phyloP scores from a whole-genome alignment of 2,329 filamentous ascomycete species.

The Cladosporium phlei region DNA sequence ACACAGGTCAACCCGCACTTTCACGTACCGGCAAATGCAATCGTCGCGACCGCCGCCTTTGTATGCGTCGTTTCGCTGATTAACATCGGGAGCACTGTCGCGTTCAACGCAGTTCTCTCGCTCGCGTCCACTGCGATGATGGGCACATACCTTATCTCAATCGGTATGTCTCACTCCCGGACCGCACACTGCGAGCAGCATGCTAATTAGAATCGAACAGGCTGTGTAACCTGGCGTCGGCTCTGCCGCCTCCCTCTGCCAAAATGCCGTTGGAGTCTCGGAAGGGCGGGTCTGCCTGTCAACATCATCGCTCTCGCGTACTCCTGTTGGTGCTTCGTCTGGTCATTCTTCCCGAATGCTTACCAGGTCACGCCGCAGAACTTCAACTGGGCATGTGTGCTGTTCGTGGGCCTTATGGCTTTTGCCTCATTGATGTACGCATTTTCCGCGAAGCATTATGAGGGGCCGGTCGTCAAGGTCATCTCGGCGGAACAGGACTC shows the following conservation, averaged over 20 bases:
- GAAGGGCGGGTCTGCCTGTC: conserved; percentile 33
- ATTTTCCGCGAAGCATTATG: conserved; percentile 14
- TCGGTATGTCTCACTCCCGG: conserved; percentile 19
- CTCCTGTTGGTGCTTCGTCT: conserved; percentile 33
- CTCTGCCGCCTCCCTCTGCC: conserved; percentile 33
- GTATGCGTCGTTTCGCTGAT: conserved; percentile 30
- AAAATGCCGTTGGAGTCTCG: conserved; percentile 34
- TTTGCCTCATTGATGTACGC: conserved; percentile 18
- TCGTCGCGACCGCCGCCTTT: conserved; percentile 21
- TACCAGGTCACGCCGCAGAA: conserved; percentile 33
- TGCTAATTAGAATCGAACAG: background rate
- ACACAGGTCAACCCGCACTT: conserved; percentile 17
- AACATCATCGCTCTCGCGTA: conserved; percentile 36
- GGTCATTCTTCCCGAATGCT: conserved; percentile 39
- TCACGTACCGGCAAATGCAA: conserved; percentile 27
- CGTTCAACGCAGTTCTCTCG: conserved; percentile 40
- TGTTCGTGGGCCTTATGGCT: conserved; percentile 32
- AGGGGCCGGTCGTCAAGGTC: conserved; percentile 19
- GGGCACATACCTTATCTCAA: conserved; percentile 37
- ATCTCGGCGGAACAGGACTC: background rate
- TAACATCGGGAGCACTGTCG: conserved; percentile 33
- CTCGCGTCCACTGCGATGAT: conserved; percentile 38
- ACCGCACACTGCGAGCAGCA: background rate
- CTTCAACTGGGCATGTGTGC: conserved; percentile 51
- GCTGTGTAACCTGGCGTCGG: conserved; percentile 35